Conservation (phyloP, 192 early-diverging fungal genomes). For the Linnemannia elongata region DNA sequence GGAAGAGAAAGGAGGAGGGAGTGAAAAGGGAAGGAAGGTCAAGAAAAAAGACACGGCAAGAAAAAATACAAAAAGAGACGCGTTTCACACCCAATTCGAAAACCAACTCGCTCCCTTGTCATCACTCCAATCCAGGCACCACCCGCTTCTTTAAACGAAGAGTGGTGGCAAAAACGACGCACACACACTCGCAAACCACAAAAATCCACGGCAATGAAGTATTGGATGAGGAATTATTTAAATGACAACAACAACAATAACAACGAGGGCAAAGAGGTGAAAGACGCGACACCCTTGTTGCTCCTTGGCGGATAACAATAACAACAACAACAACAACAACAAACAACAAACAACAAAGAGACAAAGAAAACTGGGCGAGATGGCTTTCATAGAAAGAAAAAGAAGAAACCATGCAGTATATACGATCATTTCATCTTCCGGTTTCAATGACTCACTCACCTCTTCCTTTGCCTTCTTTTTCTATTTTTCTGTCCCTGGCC, state of each 20-base stretch:
- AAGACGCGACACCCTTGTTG: no score
- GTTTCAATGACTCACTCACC: constrained; percentile 1
- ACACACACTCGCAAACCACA: no score
- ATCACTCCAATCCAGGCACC: background rate
- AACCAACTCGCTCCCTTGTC: background rate
- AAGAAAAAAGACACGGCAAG: no score
- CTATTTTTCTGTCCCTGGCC: background rate
- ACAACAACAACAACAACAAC: background rate
- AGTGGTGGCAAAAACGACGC: background rate
- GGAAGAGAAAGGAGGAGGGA: background rate
- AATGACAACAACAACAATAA: background rate
- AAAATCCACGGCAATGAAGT: no score
- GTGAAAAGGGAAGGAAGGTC: background rate
- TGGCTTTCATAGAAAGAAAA: background rate
- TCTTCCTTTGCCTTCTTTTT: background rate
- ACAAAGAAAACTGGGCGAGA: background rate
- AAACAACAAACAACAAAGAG: background rate
- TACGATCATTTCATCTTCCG: background rate
- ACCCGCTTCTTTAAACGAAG: background rate
- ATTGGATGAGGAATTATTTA: background rate
- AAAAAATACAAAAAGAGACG: no score
- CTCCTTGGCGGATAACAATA: background rate
- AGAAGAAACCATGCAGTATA: background rate
- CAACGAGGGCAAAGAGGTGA: background rate
- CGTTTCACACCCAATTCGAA: background rate